These are phyloP conservation scores for Alternaria incomplexa DNA, from an alignment of 2,329 filamentous ascomycete species.

Conservation along the genomic window DNA sequence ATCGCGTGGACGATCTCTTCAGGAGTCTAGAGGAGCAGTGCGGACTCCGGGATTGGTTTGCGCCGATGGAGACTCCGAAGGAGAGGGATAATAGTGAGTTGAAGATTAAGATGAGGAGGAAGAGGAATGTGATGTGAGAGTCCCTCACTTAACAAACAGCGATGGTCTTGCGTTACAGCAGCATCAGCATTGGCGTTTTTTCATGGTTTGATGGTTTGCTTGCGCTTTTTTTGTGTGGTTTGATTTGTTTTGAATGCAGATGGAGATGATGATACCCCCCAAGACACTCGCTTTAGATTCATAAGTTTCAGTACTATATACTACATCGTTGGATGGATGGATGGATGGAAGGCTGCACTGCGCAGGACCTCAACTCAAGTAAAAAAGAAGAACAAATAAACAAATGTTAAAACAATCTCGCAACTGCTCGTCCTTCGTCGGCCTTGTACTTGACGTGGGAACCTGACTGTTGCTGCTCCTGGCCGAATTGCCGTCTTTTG, in stretches of 20 bases:
- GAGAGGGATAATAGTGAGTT: constrained; percentile 20
- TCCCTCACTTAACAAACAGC: not conserved
- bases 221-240: not conserved
- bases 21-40: constrained; percentile 38
- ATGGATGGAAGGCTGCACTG: not conserved
- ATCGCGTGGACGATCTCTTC: constrained; percentile 45
- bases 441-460: too few relatives aligned
- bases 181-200: not conserved
- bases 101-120: constrained; percentile 26
- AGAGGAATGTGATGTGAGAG: not conserved
- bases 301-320: not conserved
- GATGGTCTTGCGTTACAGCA: not conserved
- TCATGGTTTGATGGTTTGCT: not conserved
- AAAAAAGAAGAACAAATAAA: not conserved
- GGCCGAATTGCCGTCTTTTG: too few relatives aligned
- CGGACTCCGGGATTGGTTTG: constrained; percentile 44
- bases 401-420: not conserved
- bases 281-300: constrained; percentile 14
- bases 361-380: not conserved
- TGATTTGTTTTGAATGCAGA: not conserved
- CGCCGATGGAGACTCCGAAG: constrained; percentile 26
- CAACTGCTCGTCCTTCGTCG: not conserved
- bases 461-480: too few relatives aligned
- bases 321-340: not conserved
- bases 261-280: constrained; percentile 9